Evolutionary conservation across 495 filamentous ascomycete species (phyloP).

Genomic region (Penicillium steckii): DNA sequence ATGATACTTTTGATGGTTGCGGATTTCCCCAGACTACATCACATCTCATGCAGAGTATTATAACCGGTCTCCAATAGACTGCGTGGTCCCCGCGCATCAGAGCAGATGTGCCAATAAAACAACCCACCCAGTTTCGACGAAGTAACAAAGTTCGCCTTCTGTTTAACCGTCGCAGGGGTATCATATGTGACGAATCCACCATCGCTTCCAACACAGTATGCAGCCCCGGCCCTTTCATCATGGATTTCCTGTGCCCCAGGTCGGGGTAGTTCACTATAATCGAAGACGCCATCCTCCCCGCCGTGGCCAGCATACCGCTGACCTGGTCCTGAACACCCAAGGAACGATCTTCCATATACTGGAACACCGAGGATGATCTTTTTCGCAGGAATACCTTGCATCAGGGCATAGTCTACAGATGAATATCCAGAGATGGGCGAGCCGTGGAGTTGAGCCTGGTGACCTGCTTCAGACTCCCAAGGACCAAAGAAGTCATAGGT

Average conservation of each 20-base stretch:
- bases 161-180: conserved; percentile 76
- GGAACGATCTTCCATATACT: conserved; percentile 78
- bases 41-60: conserved; percentile 63
- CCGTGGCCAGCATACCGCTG: conserved; percentile 62
- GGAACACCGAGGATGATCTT: conserved; percentile 83
- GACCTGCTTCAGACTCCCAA: conserved; percentile 67
- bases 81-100: conserved; percentile 63
- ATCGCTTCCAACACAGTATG: conserved; percentile 76
- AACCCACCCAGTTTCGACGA: conserved; percentile 74
- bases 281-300: conserved; percentile 79
- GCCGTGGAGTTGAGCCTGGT: conserved; percentile 78
- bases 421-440: conserved; percentile 64
- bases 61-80: conserved; percentile 78
- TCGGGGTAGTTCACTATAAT: conserved; percentile 75
- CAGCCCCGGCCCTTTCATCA: conserved; percentile 66
- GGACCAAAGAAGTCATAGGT: conserved; percentile 86
- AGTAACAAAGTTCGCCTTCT: conserved; percentile 81
- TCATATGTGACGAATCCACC: conserved; percentile 89
- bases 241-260: conserved; percentile 67
- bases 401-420: conserved; percentile 62
- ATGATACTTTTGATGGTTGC: too few relatives aligned
- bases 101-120: conserved; percentile 91
- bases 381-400: conserved; percentile 63
- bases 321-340: conserved; percentile 62
- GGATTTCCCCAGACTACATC: neutral